Base-by-base conservation (phyloP, 257 asterid genomes). In the Ilex aquifolium region DNA sequence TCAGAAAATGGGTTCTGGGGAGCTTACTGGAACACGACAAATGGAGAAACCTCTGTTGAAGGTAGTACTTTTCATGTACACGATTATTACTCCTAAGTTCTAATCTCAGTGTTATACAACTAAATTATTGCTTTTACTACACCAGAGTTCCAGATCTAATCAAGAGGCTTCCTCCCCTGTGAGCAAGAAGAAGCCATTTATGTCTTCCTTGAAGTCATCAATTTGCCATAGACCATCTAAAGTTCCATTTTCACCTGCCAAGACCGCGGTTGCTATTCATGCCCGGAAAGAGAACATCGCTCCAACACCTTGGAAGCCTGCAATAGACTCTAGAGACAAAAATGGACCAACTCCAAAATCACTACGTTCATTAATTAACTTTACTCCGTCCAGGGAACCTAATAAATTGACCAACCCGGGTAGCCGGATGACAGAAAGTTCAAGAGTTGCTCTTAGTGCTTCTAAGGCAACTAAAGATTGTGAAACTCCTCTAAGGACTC, bases 1-100 rank as follows among this genome's bases (percentile, higher is more conserved):
- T 29, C 74, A 63, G 61, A 82, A 72, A 27, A 72, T 63, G 31
- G 59, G 59, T 70, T 80, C 89, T 54, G 86, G 72, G 27, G 93
- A 82, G 73, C 73, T 65, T 21, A 80, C 81, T 69, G 88, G 79
- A 52, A 78, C 83, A 21, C 68, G 83, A 61, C 85, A 71, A 10
- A 72, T 79, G 64, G 88, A 85, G 81, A 87, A 77, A 76, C 96
- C 93, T 64, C 76, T 87, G 68, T 69, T 90, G 29, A 82, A 85
- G 97, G 95, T 86, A 57, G 50, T 31, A 10, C 10, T 44, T 64
- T 13, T 42, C 7, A n/a, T 31, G 32, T 44, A 12, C 21, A 44
- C 49, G 3, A 13, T 29, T 36, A 4, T 36, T 36, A 8, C 8
- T 8, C 42, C 5, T 8, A 36, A 36, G 42, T 4, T 36, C 5